Evolutionary conservation across 2,329 filamentous ascomycete species (phyloP), one percentile per base, ranked within the genome.

Genomic region (Stachybotrys chartarum): DNA sequence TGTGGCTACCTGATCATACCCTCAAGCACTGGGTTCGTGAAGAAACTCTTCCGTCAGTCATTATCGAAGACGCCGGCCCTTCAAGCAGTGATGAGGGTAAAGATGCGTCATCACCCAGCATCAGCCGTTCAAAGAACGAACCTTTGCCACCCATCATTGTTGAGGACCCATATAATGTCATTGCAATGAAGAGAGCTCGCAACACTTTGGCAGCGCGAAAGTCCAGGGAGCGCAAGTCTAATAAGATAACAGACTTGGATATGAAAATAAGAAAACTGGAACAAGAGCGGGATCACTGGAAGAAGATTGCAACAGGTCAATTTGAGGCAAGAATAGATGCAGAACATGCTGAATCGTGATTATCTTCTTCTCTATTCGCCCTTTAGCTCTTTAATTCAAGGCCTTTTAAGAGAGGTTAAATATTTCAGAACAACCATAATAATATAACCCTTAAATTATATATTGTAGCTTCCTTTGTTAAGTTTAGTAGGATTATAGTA

Each of bases 191-290:
- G 84, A 89, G 93, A 70, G 92, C 91, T 53, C 88, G 91, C 62
- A 97, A 97, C 72, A 96, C 91, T 8, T 82, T 95, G 70, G 93
- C 93, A 17, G 93, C 93, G 64, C 90, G 93, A 62, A 96, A 96
- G 76, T 96, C 91, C 56, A 87, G 93, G 53, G 87, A 91, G 66
- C 87, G 91, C 61, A 96, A 96, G 77, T 85, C 90, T 55, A 80
- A 87, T 68, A 82, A 86, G 62, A 78, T 93, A 58, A 85, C 88
- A 55, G 83, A 85, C 56, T 78, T 96, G 50, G 88, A 95, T 75
- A 80, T 81, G 44, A 79, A 83, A 65, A 91, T 96, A 64, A 78
- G 77, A n/a, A 84, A 88, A 68, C 75, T 93, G 31, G 79, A 86
- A 70, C 78, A 79, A 47, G 84, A 86, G 68, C 78, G 82, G 63